phyloP scores from a whole-genome alignment of 2,329 filamentous ascomycete genomes.

The Cladosporium sp. region DNA sequence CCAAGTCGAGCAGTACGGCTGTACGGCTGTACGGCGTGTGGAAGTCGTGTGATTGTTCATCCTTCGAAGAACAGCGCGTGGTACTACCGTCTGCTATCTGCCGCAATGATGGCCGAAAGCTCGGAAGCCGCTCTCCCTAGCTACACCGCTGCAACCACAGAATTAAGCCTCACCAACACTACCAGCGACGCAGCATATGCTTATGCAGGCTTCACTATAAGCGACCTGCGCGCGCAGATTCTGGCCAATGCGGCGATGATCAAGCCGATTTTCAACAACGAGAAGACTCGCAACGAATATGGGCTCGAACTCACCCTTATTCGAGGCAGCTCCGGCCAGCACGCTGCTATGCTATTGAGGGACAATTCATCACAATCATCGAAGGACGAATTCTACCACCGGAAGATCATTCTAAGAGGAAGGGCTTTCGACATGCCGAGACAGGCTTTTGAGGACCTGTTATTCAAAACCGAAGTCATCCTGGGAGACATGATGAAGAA shows the following conservation, averaged over 20 bases:
- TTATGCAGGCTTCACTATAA: conserved; percentile 14
- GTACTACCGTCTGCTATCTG: not conserved
- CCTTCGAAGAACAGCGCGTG: not conserved
- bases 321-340: conserved; percentile 1
- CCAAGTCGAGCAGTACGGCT: not conserved
- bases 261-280: conserved; percentile 7
- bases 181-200: not conserved
- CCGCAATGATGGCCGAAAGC: not conserved
- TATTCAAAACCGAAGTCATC: conserved; percentile 1
- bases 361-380: not conserved
- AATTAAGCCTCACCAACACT: not conserved
- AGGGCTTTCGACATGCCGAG: conserved; percentile 6
- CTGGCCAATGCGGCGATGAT: conserved; percentile 15
- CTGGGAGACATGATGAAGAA: conserved; percentile 7
- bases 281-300: conserved; percentile 1
- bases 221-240: conserved; percentile 12
- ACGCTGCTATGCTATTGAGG: conserved; percentile 8
- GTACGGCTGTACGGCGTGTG: too few relatives aligned
- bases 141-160: conserved; percentile 13
- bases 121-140: conserved; percentile 6
- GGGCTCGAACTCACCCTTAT: conserved; percentile 6
- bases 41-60: not conserved
- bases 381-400: not conserved
- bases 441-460: conserved; percentile 5
- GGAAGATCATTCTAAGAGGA: conserved; percentile 7